A percentile compares a stretch with the other conserved stretches of the same genome.
Evolutionary conservation across 2,329 filamentous ascomycete species (phyloP).

Genomic region (Venturia nashicola): DNA sequence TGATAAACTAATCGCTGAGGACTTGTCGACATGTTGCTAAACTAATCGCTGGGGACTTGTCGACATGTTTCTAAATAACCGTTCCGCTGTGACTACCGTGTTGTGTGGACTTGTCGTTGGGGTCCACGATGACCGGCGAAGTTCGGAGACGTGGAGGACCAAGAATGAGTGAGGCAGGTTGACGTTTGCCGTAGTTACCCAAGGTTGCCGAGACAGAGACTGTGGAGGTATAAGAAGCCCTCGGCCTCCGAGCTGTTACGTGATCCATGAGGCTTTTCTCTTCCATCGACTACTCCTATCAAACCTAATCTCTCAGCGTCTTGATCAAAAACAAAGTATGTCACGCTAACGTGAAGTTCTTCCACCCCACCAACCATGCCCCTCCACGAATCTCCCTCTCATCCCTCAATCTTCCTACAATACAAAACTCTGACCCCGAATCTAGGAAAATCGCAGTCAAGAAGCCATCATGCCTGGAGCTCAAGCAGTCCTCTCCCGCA

Average conservation of each 20-base stretch:
- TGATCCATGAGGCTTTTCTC: not conserved
- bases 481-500: conserved; percentile 38
- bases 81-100: not conserved
- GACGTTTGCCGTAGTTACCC: not conserved
- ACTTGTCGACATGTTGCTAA: not conserved
- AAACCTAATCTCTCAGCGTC: not conserved
- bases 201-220: not conserved
- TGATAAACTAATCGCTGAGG: not conserved
- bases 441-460: not conserved
- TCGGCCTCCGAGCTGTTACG: not conserved
- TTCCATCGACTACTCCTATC: not conserved
- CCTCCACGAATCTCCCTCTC: not conserved
- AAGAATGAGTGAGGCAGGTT: not conserved
- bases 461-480: conserved; percentile 2
- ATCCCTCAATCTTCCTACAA: not conserved
- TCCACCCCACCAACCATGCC: not conserved
- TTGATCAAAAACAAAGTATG: not conserved
- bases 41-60: not conserved
- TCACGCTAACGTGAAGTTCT: not conserved
- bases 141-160: not conserved
- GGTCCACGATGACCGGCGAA: not conserved
- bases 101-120: not conserved
- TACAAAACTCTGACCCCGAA: not conserved
- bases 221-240: not conserved
- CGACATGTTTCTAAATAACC: not conserved